phyloP scores from a whole-genome alignment of 2,329 filamentous ascomycete species.

The Talaromyces sp. region DNA sequence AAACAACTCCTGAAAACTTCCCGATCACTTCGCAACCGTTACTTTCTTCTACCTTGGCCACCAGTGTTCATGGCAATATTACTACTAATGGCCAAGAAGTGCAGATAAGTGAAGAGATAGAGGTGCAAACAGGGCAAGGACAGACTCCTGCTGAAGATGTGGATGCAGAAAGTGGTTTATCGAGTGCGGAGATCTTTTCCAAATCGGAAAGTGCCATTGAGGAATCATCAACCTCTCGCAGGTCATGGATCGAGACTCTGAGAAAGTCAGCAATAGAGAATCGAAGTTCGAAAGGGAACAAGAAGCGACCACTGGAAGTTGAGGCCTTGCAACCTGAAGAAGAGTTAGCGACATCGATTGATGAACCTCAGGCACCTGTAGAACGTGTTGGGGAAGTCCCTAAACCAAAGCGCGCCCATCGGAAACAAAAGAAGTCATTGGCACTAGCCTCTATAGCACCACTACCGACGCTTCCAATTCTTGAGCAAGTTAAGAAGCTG shows the following conservation, averaged over 20 bases:
- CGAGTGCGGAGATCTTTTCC: background rate
- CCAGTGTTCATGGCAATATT: background rate
- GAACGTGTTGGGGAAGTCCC: background rate
- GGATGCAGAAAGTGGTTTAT: background rate
- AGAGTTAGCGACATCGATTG: constrained; percentile 16
- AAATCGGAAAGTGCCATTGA: constrained; percentile 5
- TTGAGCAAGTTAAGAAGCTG: constrained; percentile 31
- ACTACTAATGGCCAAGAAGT: background rate
- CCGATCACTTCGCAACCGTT: background rate
- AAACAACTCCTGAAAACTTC: background rate
- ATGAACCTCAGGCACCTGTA: background rate
- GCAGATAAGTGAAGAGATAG: background rate
- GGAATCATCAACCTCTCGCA: constrained; percentile 10
- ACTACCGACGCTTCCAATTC: constrained; percentile 33
- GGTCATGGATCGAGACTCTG: constrained; percentile 19
- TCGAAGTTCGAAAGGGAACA: constrained; percentile 22
- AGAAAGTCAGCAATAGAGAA: constrained; percentile 26
- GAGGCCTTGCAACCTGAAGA: constrained; percentile 14
- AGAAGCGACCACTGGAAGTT: constrained; percentile 29
- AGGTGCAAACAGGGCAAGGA: background rate
- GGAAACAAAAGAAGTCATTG: constrained; percentile 27
- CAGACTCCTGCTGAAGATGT: background rate
- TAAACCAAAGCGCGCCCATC: constrained; percentile 10
- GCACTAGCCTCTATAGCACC: constrained; percentile 31
- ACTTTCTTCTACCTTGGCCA: background rate